Percentiles rank a stretch among this genome's conserved stretches.
Evolutionary conservation across 352 stramenopile species (phyloP).

Genomic region (Globisporangium alternatum): DNA sequence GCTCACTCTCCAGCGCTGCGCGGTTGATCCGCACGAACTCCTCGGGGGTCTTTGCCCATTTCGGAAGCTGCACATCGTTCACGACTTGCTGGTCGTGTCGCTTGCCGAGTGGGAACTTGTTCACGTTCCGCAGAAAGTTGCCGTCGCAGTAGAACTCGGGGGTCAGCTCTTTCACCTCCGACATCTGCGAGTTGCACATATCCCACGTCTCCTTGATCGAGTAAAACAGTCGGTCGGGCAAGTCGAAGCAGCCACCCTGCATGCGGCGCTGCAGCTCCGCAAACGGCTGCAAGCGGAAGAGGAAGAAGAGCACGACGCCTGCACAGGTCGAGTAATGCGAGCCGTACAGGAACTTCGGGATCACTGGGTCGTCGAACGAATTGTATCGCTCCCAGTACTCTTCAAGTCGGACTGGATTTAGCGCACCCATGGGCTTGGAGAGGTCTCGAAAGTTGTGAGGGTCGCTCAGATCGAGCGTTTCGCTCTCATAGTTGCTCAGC

Average conservation of each 20-base stretch:
- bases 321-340: conserved; percentile 97
- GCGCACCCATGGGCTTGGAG: conserved; percentile 96
- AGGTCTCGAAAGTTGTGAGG: conserved; percentile 95
- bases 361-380: conserved; percentile 86
- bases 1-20: conserved; percentile 96
- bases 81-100: conserved; percentile 76
- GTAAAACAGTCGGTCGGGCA: conserved; percentile 97
- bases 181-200: conserved; percentile 96
- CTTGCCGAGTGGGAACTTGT: conserved; percentile 95
- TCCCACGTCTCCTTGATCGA: conserved; percentile 96
- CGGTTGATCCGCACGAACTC: conserved; percentile 96
- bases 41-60: conserved; percentile 94
- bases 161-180: conserved; percentile 99
- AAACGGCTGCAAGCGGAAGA: conserved; percentile 98
- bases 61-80: conserved; percentile 95
- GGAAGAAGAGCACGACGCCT: conserved; percentile 98
- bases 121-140: conserved; percentile 96
- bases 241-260: conserved; percentile 97
- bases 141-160: conserved; percentile 97
- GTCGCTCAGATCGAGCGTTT: conserved; percentile 79
- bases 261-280: conserved; percentile 95
- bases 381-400: conserved; percentile 96
- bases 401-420: conserved; percentile 91
- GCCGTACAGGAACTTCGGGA: conserved; percentile 88
- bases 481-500: conserved; percentile 71